Conservation (phyloP, 345 rosid species). For the Pseudoturritis turrita region DNA sequence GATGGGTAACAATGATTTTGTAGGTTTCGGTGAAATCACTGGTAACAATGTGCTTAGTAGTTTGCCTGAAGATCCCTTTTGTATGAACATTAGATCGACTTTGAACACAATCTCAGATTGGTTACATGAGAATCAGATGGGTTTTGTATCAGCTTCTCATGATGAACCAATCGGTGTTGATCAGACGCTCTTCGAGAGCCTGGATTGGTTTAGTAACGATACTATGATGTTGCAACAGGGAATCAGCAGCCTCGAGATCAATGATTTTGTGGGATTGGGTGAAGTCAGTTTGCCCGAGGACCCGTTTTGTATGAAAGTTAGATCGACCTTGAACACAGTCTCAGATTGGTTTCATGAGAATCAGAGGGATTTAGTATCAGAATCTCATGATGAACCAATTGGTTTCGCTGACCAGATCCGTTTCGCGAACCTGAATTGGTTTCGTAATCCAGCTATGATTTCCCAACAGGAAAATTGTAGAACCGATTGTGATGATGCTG, state of each 20-base stretch:
- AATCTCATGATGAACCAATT: background rate
- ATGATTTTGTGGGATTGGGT: background rate
- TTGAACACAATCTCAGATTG: constrained; percentile 15
- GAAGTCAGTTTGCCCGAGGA: constrained; percentile 19
- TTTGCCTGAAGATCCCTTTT: constrained; percentile 31
- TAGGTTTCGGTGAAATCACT: background rate
- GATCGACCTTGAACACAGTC: constrained; percentile 1
- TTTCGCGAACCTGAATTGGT: background rate
- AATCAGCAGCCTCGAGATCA: background rate
- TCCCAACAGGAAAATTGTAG: background rate
- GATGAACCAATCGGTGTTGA: background rate
- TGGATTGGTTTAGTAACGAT: background rate
- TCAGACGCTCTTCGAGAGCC: background rate
- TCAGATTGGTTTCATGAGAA: constrained; percentile 21
- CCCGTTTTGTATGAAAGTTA: constrained; percentile 22
- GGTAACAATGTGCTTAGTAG: background rate
- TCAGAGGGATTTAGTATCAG: background rate
- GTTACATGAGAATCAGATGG: constrained; percentile 18
- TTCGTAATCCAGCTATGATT: background rate
- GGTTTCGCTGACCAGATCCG: background rate
- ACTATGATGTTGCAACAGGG: background rate
- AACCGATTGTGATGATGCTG: background rate
- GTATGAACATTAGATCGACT: constrained; percentile 23
- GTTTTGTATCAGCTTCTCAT: constrained; percentile 1
- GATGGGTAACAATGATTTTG: background rate